Evolutionary conservation across 2,329 filamentous ascomycete genomes (phyloP).

Genomic region (Fusarium miscanthi): DNA sequence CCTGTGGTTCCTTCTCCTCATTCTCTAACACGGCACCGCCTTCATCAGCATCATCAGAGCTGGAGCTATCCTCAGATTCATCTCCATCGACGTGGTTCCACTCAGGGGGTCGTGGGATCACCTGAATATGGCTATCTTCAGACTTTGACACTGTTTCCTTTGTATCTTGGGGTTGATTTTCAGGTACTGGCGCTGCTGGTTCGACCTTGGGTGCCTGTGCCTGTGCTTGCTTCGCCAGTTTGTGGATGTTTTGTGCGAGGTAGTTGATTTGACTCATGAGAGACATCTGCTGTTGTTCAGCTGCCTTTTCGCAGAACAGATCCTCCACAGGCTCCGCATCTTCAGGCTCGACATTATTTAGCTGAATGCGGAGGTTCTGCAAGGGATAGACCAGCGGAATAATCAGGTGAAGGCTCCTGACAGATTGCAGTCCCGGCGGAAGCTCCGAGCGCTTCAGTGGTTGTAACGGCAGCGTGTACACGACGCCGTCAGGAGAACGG

Average conservation of each 20-base stretch:
- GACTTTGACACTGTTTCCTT: constrained; percentile 7
- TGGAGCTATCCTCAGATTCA: constrained; percentile 61
- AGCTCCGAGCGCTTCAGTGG: constrained; percentile 70
- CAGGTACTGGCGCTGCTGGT: constrained; percentile 13
- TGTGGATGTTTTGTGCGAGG: constrained; percentile 76
- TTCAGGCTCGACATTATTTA: constrained; percentile 70
- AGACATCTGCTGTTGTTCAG: constrained; percentile 67
- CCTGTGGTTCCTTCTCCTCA: constrained; percentile 39
- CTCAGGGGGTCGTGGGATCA: constrained; percentile 81
- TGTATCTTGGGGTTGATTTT: constrained; percentile 7
- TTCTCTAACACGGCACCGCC: constrained; percentile 56
- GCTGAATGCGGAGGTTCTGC: constrained; percentile 71
- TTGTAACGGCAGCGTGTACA: constrained; percentile 77
- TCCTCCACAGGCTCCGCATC: constrained; percentile 73
- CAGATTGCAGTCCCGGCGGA: constrained; percentile 67
- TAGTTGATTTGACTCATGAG: constrained; percentile 82
- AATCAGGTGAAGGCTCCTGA: constrained; percentile 74
- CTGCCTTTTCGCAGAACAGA: constrained; percentile 70
- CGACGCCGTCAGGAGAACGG: constrained; percentile 75
- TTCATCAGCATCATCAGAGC: constrained; percentile 55
- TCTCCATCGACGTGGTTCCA: constrained; percentile 66
- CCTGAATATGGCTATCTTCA: constrained; percentile 72
- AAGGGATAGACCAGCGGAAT: constrained; percentile 80
- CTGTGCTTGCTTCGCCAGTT: constrained; percentile 67
- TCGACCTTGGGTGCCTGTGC: constrained; percentile 56